phyloP scores from a whole-genome alignment of 2,329 filamentous ascomycete genomes.

The Pyricularia pennisetigena region DNA sequence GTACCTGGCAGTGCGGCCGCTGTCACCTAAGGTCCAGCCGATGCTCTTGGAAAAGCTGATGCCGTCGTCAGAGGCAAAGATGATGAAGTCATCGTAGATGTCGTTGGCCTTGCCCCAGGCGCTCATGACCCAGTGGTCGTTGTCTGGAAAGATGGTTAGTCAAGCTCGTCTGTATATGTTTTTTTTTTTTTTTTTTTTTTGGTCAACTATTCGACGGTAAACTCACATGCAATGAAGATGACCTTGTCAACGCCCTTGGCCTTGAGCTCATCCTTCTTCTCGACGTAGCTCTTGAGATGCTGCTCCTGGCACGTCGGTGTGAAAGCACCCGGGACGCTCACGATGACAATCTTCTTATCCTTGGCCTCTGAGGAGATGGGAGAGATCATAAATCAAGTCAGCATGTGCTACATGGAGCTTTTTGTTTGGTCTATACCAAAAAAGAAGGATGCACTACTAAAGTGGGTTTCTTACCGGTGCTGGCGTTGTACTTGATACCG shows the following conservation, averaged over 20 bases:
- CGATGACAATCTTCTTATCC: conserved; percentile 45
- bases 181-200: no score
- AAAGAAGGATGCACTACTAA: background rate
- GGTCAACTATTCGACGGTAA: background rate
- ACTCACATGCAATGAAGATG: conserved; percentile 56
- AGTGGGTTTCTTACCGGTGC: conserved; percentile 45
- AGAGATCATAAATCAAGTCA: conserved; percentile 2
- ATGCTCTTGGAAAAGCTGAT: conserved; percentile 68
- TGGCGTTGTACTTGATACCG: conserved; percentile 69
- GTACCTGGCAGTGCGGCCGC: conserved; percentile 67
- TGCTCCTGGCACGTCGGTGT: conserved; percentile 76
- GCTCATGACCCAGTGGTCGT: conserved; percentile 81
- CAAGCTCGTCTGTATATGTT: conserved; percentile 20
- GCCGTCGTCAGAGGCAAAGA: conserved; percentile 65
- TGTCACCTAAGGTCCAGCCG: conserved; percentile 58
- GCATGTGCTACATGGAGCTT: background rate
- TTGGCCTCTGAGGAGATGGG: conserved; percentile 34
- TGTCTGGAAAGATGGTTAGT: conserved; percentile 29
- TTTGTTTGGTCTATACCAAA: background rate
- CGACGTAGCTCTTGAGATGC: conserved; percentile 74
- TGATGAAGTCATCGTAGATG: conserved; percentile 57
- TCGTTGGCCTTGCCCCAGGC: conserved; percentile 86
- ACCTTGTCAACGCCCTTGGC: conserved; percentile 76
- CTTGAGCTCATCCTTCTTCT: conserved; percentile 60
- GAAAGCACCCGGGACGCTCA: conserved; percentile 62